Base-by-base conservation (phyloP, 2,329 filamentous ascomycete species). In the Fusarium abutilonis region DNA sequence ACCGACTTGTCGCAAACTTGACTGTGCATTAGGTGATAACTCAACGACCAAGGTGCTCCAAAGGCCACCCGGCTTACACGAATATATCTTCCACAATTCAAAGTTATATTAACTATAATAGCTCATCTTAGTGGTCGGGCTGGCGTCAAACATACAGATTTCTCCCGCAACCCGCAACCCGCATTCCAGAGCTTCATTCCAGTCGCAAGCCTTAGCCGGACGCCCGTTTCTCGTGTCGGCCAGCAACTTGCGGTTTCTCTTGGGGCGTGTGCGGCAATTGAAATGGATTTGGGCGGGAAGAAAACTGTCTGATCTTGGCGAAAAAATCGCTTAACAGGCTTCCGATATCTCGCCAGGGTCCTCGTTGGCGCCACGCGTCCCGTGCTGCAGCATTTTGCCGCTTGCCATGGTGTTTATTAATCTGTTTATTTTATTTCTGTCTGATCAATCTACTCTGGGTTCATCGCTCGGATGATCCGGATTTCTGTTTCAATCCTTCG, bases 161-260 rank as follows among this genome's bases (percentile, higher is more conserved):
- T 46, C 34, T 39, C 35, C 55, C 48, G 36, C 36, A 38, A 31
- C 55, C 55, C 56, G 42, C 55, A 60, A 31, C 55, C 55, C 56
- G 42, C 55, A 60, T 60, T 60, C 56, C 53, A 45, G 46, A 52
- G 15, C n/a, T 45, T 6, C 46, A 53, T 59, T 53, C 56, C 56
- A 44, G 47, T 41, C 34, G 42, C 17, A 35, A 53, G 61, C 43
- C 38, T 29, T 44, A 42, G 15, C 31, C 54, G 34, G 36, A 21
- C 17, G 39, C 15, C n/a, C 19, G 13, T 35, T 15, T 31, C 21
- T 36, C 7, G 21, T 48, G n/a, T 29, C 23, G 28, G 31, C 21
- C 15, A 58, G 14, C 36, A 40, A 40, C 13, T 19, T 14, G 23
- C 26, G 14, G 6, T 35, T 14, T 14, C 41, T 11, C 41, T 11